Conservation (phyloP, 2,329 filamentous ascomycete genomes). For the Colletotrichum camelliae region DNA sequence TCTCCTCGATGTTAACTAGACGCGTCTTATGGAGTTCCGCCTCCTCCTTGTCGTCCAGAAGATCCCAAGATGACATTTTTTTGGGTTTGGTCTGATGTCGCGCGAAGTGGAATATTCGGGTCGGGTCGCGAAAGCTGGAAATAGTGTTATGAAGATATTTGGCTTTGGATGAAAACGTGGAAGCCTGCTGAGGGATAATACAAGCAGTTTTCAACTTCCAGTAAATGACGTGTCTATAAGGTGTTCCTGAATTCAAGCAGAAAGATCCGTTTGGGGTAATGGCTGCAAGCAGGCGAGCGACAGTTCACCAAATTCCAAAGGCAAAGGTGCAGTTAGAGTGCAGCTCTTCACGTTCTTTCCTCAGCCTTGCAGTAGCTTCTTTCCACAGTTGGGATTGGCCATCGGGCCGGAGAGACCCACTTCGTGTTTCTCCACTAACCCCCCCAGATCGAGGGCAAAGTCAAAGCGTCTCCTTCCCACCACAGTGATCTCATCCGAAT, state of each 20-base stretch:
- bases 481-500: background rate
- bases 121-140: background rate
- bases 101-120: background rate
- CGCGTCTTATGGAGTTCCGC: constrained; percentile 87
- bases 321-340: background rate
- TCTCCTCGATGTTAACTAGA: constrained; percentile 88
- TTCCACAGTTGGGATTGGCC: constrained; percentile 5
- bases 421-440: background rate
- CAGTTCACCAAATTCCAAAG: background rate
- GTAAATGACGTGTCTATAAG: background rate
- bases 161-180: background rate
- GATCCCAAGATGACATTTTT: constrained; percentile 59
- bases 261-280: background rate
- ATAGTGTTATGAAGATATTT: background rate
- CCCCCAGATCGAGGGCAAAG: background rate
- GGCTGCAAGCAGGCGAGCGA: background rate
- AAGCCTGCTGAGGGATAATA: background rate
- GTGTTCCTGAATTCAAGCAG: background rate
- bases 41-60: constrained; percentile 78
- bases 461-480: constrained; percentile 2
- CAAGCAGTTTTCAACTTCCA: background rate
- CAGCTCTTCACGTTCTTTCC: constrained; percentile 3
- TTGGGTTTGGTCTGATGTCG: background rate
- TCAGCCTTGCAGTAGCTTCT: constrained; percentile 19
- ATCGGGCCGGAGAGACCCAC: background rate